Conservation (phyloP, 106 monocot species). For the Iris macrosiphon region DNA sequence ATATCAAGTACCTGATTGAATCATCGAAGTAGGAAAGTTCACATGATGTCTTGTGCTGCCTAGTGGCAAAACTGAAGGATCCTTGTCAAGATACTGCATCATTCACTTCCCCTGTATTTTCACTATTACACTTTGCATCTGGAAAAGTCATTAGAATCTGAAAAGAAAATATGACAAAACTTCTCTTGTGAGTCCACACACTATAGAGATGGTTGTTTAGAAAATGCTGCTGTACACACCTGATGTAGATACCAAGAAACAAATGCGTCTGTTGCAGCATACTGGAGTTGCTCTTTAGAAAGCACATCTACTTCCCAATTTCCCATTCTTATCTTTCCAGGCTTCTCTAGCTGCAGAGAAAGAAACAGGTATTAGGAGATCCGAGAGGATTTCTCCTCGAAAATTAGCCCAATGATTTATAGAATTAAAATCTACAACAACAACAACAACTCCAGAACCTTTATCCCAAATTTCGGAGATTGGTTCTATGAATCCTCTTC, state of each 20-base stretch:
- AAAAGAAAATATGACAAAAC: background rate
- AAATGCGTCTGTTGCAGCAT: conserved; percentile 99
- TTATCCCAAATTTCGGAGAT: too few relatives aligned
- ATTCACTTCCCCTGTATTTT: background rate
- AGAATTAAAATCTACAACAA: too few relatives aligned
- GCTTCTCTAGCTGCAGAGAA: conserved; percentile 60
- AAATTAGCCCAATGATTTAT: background rate
- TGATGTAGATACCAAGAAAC: conserved; percentile 87
- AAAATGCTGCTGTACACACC: conserved; percentile 26
- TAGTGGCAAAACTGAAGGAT: background rate
- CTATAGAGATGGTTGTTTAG: background rate
- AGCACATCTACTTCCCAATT: conserved; percentile 76
- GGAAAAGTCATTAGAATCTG: conserved; percentile 54
- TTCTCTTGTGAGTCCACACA: background rate
- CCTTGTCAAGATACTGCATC: background rate
- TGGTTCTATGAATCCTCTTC: too few relatives aligned
- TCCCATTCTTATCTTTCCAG: conserved; percentile 76
- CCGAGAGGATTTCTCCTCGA: background rate
- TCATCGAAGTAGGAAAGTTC: background rate
- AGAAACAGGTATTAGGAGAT: background rate
- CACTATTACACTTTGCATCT: conserved; percentile 19
- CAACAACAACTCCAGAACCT: too few relatives aligned
- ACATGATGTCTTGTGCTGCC: background rate
- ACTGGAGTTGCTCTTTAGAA: conserved; percentile 57
- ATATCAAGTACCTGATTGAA: too few relatives aligned